Conservation (phyloP, 2,329 filamentous ascomycete species). For the Alternaria sp. region DNA sequence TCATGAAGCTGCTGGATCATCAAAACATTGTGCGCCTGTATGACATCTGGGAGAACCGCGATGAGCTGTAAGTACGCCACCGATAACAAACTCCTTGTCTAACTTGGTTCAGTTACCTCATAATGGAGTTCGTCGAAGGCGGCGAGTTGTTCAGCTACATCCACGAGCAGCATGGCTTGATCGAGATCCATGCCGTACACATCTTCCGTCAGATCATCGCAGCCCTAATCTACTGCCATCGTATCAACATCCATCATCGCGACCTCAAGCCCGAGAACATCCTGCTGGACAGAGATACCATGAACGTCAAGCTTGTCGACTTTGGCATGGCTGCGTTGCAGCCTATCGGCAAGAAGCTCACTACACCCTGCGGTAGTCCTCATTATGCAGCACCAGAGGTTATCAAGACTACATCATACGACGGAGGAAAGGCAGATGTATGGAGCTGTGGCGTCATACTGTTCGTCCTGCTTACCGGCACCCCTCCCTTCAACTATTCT, state of each 20-base stretch:
- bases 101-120: constrained; percentile 72
- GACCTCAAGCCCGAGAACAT: constrained; percentile 99
- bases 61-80: constrained; percentile 77
- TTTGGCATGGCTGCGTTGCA: constrained; percentile 98
- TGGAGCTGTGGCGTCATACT: constrained; percentile 84
- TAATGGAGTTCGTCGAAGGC: constrained; percentile 88
- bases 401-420: constrained; percentile 76
- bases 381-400: constrained; percentile 97
- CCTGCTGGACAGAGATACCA: constrained; percentile 71
- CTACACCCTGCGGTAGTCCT: constrained; percentile 92
- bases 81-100: constrained; percentile 4
- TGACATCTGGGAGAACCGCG: constrained; percentile 97
- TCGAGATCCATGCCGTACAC: constrained; percentile 79
- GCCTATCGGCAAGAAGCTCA: constrained; percentile 76
- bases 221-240: constrained; percentile 89
- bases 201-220: constrained; percentile 94
- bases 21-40: constrained; percentile 92
- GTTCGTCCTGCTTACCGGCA: constrained; percentile 83
- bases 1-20: constrained; percentile 96
- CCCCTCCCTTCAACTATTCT: constrained; percentile 74
- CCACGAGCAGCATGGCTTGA: constrained; percentile 72
- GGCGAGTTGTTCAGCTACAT: constrained; percentile 90
- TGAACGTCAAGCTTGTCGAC: constrained; percentile 90
- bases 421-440: constrained; percentile 85
- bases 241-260: constrained; percentile 92